phyloP scores from a whole-genome alignment of 2,329 filamentous ascomycete species.

The Amphichorda felina region DNA sequence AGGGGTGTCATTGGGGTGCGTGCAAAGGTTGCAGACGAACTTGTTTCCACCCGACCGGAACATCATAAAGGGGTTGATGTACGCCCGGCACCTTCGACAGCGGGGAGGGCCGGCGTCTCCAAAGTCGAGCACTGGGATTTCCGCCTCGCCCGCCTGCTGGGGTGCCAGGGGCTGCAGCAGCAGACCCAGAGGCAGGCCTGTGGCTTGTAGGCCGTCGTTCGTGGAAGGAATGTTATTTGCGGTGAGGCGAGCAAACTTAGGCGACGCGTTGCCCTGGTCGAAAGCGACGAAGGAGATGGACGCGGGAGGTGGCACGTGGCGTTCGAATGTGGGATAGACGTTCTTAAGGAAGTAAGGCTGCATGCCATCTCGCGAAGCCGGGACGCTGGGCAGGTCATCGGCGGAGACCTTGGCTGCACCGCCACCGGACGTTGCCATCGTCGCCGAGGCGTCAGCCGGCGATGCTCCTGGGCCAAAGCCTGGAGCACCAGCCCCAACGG shows the following conservation, averaged over 20 bases:
- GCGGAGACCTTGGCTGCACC: constrained; percentile 56
- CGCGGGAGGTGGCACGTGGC: constrained; percentile 80
- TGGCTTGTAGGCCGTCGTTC: constrained; percentile 66
- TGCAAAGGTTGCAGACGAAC: constrained; percentile 96
- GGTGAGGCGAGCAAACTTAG: constrained; percentile 83
- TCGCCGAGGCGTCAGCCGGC: constrained; percentile 16
- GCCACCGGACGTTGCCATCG: constrained; percentile 14
- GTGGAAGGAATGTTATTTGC: constrained; percentile 87
- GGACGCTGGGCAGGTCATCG: constrained; percentile 87
- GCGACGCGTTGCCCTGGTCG: constrained; percentile 93
- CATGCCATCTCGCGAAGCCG: constrained; percentile 67
- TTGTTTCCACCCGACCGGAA: constrained; percentile 91
- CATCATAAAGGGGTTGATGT: constrained; percentile 99
- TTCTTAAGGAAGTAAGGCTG: constrained; percentile 79
- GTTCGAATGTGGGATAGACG: constrained; percentile 91
- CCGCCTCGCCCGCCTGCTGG: constrained; percentile 71
- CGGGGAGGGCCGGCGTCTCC: constrained; percentile 81
- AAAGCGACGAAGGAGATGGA: constrained; percentile 83
- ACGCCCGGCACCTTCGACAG: constrained; percentile 85
- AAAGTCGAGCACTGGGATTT: constrained; percentile 90
- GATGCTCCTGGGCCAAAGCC: constrained; percentile 11
- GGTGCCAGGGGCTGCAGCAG: constrained; percentile 79
- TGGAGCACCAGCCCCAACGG: constrained; percentile 2
- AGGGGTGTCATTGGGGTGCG: constrained; percentile 88
- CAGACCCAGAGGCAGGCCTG: constrained; percentile 76